Base-by-base conservation (phyloP, 2,329 filamentous ascomycete genomes). In the Arachnomyces sp. region DNA sequence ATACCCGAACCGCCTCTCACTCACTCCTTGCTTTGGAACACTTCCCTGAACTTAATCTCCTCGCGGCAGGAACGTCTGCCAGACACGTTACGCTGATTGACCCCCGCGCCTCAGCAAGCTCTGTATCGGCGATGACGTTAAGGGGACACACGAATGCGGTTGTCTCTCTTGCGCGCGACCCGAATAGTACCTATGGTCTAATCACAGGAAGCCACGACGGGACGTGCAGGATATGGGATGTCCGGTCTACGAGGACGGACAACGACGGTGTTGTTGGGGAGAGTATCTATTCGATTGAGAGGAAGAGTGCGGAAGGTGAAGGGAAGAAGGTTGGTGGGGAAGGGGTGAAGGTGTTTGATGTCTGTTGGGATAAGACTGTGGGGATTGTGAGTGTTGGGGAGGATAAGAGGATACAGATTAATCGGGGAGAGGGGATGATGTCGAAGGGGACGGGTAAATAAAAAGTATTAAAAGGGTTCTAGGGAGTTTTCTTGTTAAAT, bases 401-500 rank as follows among this genome's bases (percentile, higher is more conserved):
- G 73, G 92, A 98, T 59, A 95, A 92, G 69, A 81, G 78, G 68
- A 81, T 98, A 54, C 92, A 98, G 71, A 80, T 98, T 45, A 95
- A 98, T 63, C 74, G 76, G 50, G 81, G 79, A 13, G 72, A 75
- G 46, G 74, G 63, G 21, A 60, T 69, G 38, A 46, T 66, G 37
- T 62, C 55, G 38, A 59, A 59, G 8, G 54, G 51, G 45, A 40
- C 49, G 46, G 49, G 47, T 46, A 46, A 45, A 51, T 57, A 52
- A 47, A 48, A 55, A 54, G 54, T 47, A 44, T 47, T 43, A 43
- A 39, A 46, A 54, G 56, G 50, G 53, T 59, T 52, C 48, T 50
- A 32, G 40, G 52, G 49, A 51, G 47, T 25, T 25, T 9, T 25
- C 21, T 25, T 25, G 21, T 25, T 25, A 25, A 25, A 25, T 25